Evolutionary conservation across 1,139 yeast species (phyloP).

Genomic region (Blastobotrys proliferans): DNA sequence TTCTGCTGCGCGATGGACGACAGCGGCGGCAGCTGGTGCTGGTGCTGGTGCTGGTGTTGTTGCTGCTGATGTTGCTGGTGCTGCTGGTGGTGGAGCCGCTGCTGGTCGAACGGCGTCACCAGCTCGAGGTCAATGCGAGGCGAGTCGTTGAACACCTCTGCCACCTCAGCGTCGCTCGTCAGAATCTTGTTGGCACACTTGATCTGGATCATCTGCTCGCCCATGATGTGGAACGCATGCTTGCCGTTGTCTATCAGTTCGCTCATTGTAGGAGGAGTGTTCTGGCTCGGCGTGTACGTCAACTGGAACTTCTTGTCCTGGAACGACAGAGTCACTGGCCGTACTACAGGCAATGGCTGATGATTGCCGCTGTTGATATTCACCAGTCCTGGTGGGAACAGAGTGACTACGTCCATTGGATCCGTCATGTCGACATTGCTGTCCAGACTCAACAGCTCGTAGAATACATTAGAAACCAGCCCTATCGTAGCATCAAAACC

Average conservation of each 20-base stretch:
- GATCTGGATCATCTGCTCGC: conserved; percentile 36
- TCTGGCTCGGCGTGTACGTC: conserved; percentile 50
- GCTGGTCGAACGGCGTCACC: background rate
- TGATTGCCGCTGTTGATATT: background rate
- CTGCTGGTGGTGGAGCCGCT: background rate
- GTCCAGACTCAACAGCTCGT: conserved; percentile 44
- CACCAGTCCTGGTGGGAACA: conserved; percentile 3
- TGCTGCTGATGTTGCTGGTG: background rate
- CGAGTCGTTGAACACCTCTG: conserved; percentile 28
- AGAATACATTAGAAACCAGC: conserved; percentile 64
- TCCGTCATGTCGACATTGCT: background rate
- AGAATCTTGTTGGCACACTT: conserved; percentile 24
- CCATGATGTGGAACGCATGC: conserved; percentile 55
- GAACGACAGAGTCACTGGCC: conserved; percentile 45
- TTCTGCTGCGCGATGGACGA: background rate
- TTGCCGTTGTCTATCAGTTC: conserved; percentile 71
- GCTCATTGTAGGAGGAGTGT: conserved; percentile 61
- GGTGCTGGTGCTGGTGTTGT: background rate
- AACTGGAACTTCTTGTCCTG: conserved; percentile 47
- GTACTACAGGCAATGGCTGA: conserved; percentile 1
- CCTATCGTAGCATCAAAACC: conserved; percentile 66
- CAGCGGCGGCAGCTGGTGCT: conserved; percentile 3
- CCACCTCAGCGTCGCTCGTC: conserved; percentile 33
- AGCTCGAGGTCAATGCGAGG: conserved; percentile 6
- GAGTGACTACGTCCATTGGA: conserved; percentile 1